Conservation (phyloP, 768 basidiomycete genomes). For the Tylopilus cervinicoccineus region DNA sequence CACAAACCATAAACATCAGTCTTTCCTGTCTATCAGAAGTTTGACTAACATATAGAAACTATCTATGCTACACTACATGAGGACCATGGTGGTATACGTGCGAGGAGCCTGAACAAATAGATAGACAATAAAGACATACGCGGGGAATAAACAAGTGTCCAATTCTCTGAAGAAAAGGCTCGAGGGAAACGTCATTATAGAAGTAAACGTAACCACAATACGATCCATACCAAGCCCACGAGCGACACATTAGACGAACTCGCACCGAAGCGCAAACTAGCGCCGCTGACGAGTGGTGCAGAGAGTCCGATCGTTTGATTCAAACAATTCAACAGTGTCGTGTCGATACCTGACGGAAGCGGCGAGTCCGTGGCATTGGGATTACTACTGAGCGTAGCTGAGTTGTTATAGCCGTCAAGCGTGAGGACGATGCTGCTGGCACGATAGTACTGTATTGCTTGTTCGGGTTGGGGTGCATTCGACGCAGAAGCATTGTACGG, state of each 20-base stretch:
- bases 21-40: too few relatives aligned
- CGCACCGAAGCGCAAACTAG: constrained; percentile 11
- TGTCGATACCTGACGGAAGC: constrained; percentile 51
- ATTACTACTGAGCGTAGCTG: constrained; percentile 41
- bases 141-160: neutral
- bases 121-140: neutral
- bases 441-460: constrained; percentile 66
- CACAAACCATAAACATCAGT: too few relatives aligned
- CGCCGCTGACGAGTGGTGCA: constrained; percentile 51
- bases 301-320: constrained; percentile 59
- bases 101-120: neutral
- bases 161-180: neutral
- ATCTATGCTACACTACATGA: neutral
- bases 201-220: constrained; percentile 15
- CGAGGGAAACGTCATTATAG: neutral
- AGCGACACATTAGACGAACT: constrained; percentile 4
- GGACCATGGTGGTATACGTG: neutral
- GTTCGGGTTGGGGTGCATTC: constrained; percentile 40
- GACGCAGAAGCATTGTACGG: constrained; percentile 30
- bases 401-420: constrained; percentile 66
- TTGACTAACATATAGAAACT: too few relatives aligned
- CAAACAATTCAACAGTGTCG: constrained; percentile 48
- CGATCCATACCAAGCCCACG: constrained; percentile 14
- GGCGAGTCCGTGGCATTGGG: constrained; percentile 42
- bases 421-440: constrained; percentile 59